Base-by-base conservation (phyloP, 768 basidiomycete species). In the Tephrocybe sp. region DNA sequence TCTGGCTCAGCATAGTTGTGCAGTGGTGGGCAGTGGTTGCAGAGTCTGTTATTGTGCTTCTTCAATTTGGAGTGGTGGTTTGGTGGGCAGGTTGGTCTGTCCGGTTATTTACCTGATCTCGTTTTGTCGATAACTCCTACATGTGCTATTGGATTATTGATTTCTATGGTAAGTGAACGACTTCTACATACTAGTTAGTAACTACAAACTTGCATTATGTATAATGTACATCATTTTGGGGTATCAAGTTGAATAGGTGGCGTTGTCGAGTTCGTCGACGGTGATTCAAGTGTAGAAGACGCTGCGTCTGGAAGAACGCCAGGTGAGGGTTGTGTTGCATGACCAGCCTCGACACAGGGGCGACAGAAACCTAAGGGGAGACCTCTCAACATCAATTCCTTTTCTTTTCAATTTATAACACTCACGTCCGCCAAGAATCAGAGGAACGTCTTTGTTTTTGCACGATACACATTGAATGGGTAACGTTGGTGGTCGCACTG, bases 21-120 rank as follows among this genome's bases (percentile, higher is more conserved):
- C 83, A 84, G 59, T 88, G 85, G 84, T 65, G 75, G 56, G 83
- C 84, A 4, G 80, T 87, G 39, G 41, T 79, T n/a, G 63, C 80
- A 22, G 87, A 89, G 62, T 63, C 73, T 52, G 73, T 68, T 31
- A 67, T 89, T 51, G 74, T 89, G 11, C 53, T 82, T 13, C 70
- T 82, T 51, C 76, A 89, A 62, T 38, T 82, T 35, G 80, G 75
- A 4, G 78, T 86, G 17, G 68, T 83, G 36, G 60, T 73, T 8
- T 91, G 89, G 88, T 91, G 89, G 89, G 60, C 79, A 49, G 87
- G 85, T 20, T 91, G 89, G 88, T 72, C 72, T 22, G 62, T 87
- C 38, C 77, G 77, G 36, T 56, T 89, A 53, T 62, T 73, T 51
- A 62, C 62, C 54, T 77, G 62, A 65, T 54, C 43, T 56, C 17